Evolutionary conservation across 495 filamentous ascomycete species (phyloP), one percentile per base, ranked within the genome.

Genomic region (Lasiosphaeria hispida): DNA sequence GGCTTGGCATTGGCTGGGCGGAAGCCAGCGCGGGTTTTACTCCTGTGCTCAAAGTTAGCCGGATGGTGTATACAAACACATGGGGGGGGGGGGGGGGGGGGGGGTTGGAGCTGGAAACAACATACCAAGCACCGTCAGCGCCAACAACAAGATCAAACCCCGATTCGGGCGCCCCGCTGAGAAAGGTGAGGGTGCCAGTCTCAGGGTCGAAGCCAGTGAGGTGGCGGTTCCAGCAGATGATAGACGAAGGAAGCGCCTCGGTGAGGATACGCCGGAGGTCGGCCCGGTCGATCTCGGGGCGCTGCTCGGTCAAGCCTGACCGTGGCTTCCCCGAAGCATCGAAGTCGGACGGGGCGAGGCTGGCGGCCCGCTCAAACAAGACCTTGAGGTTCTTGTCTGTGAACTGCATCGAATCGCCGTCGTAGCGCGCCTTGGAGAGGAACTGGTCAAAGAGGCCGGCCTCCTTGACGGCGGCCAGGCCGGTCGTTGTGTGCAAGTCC

Each of bases 401-500:
- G 10, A 80, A 58, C 37, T 75, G 59, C n/a, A 80, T 61, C 36
- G 73, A 75, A 41, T 83, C 77, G 44, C 75, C 73, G 39, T 79
- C 80, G 57, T 72, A 78, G 8, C 77, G 74, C 1, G 76, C 74
- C 7, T 73, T 43, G 23, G 61, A 58, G 17, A 74, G 47, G 64
- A 83, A 85, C 19, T 76, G 57, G 6, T 75, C 71, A 41, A 68
- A 76, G 35, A 87, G 71, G 23, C 77, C 75, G 23, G 77, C 79
- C n/a, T 71, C 69, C 43, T 77, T 68, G 44, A 87, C 59, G 15
- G 82, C 83, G 4, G 67, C 59, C 11, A 81, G 73, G 10, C 83
- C 84, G 17, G 76, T 77, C 0, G 66, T 63, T 4, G 60, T 61
- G 58, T 85, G 82, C 11, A 87, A 68, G 53, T 86, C 84, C 9